These are phyloP conservation scores for Plantago coronopus DNA, from an alignment of 305 asterid species.

Conservation along the genomic window DNA sequence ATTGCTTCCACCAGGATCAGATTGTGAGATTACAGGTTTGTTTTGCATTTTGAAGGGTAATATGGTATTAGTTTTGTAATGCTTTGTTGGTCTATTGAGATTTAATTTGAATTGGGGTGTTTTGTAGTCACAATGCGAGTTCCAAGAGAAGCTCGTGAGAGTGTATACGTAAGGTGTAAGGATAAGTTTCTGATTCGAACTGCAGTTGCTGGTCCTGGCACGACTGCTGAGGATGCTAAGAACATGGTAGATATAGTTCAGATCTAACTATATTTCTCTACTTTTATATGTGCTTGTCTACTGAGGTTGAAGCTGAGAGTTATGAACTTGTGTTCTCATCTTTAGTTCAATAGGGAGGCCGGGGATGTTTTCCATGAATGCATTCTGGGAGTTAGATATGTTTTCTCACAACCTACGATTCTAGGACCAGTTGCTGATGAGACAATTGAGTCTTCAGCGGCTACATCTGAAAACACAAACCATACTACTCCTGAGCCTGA, in stretches of 20 bases:
- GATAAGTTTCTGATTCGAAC: slow-evolving; percentile 59
- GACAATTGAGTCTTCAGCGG: slow-evolving; percentile 22
- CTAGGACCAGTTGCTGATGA: slow-evolving; percentile 3
- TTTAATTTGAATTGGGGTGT: slow-evolving; percentile 3
- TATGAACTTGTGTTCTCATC: not conserved
- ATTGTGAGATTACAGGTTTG: slow-evolving; percentile 44
- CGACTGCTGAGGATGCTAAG: slow-evolving; percentile 35
- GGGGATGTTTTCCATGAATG: slow-evolving; percentile 26
- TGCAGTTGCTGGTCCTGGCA: slow-evolving; percentile 32
- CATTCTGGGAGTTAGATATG: slow-evolving; percentile 34
- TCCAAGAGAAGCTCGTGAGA: slow-evolving; percentile 31
- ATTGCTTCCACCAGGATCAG: slow-evolving; percentile 41
- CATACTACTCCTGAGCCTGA: slow-evolving; percentile 23
- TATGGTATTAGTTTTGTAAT: not conserved
- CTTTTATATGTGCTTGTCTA: not conserved
- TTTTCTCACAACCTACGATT: slow-evolving; percentile 7
- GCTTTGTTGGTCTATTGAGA: slow-evolving; percentile 1
- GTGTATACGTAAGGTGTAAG: slow-evolving; percentile 43
- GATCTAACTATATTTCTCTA: not conserved
- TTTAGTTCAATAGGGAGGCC: slow-evolving; percentile 34
- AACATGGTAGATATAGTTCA: slow-evolving; percentile 35
- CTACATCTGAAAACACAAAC: slow-evolving; percentile 17
- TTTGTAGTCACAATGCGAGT: slow-evolving; percentile 42
- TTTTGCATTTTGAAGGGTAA: not conserved
- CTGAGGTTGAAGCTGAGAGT: not conserved